These are phyloP conservation scores for Xylaria scruposa DNA, from an alignment of 495 filamentous ascomycete species.

Conservation along the genomic window DNA sequence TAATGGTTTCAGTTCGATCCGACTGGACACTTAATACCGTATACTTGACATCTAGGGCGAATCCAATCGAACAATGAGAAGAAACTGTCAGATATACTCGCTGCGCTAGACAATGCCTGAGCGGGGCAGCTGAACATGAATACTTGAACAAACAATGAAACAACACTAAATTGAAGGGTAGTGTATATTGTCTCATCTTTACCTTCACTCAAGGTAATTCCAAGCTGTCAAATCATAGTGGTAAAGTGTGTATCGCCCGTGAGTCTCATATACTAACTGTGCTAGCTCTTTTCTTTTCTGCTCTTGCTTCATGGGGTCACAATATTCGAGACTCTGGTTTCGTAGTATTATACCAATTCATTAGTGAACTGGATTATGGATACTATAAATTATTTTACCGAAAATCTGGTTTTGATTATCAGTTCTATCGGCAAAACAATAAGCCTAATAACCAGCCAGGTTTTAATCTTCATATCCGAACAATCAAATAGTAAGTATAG, in stretches of 20 bases:
- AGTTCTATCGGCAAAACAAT: neutral
- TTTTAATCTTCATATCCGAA: neutral
- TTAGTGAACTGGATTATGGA: too few relatives aligned
- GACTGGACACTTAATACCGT: neutral
- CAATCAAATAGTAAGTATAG: neutral
- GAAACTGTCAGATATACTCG: neutral
- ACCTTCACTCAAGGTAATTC: neutral
- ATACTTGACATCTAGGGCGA: neutral
- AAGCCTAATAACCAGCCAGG: neutral
- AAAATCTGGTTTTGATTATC: neutral
- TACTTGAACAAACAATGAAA: neutral
- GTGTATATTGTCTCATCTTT: neutral
- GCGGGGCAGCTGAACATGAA: conserved; percentile 14
- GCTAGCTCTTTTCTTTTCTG: neutral
- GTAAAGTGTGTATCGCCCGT: neutral
- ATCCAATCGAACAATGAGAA: neutral
- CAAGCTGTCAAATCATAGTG: neutral
- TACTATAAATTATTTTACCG: neutral
- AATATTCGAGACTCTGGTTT: neutral
- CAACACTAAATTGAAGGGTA: neutral
- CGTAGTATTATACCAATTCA: neutral
- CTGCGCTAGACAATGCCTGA: neutral
- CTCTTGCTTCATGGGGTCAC: neutral
- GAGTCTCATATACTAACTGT: neutral
- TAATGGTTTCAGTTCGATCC: neutral